A percentile compares a stretch with the other conserved stretches of the same genome.
Conservation (phyloP, 129 eudicot genomes). For the Cynara cardunculus region DNA sequence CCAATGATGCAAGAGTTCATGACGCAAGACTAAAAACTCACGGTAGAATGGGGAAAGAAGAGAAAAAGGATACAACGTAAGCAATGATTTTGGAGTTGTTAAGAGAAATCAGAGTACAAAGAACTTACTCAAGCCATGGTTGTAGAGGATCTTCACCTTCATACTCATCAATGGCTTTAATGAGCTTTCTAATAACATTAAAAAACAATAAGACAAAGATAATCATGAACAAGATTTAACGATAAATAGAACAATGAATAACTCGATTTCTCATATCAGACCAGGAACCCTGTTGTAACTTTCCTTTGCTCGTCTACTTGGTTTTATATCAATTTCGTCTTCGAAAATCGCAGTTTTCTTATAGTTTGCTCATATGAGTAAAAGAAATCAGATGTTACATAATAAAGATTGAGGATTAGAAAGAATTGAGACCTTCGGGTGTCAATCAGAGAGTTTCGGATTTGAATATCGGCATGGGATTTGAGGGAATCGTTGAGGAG, state of each 20-base stretch:
- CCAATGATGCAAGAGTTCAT: not conserved
- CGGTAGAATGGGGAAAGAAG: not conserved
- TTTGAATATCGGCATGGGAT: slow-evolving; percentile 49
- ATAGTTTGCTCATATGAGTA: not conserved
- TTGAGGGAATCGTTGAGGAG: slow-evolving; percentile 80
- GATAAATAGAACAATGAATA: not conserved
- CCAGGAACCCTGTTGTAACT: not conserved
- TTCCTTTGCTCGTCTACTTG: not conserved
- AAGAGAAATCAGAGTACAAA: not conserved
- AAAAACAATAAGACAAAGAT: not conserved
- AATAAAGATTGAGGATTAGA: not conserved
- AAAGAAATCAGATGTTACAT: not conserved
- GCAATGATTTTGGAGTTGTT: not conserved
- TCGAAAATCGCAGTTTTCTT: not conserved
- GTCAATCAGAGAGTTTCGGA: slow-evolving; percentile 49
- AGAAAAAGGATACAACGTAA: not conserved
- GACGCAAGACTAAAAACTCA: not conserved
- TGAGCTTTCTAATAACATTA: slow-evolving; percentile 42
- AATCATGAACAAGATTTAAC: not conserved
- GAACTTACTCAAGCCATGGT: slow-evolving; percentile 81
- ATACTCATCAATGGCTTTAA: slow-evolving; percentile 74
- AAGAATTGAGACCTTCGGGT: slow-evolving; percentile 40
- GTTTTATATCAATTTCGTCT: not conserved
- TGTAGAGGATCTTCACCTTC: slow-evolving; percentile 83
- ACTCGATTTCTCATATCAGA: too few relatives aligned